A percentile compares a stretch with the other conserved stretches of the same genome.
Evolutionary conservation across 108 stramenopile species (phyloP).

Genomic region (Chaetoceros tenuissimus): DNA sequence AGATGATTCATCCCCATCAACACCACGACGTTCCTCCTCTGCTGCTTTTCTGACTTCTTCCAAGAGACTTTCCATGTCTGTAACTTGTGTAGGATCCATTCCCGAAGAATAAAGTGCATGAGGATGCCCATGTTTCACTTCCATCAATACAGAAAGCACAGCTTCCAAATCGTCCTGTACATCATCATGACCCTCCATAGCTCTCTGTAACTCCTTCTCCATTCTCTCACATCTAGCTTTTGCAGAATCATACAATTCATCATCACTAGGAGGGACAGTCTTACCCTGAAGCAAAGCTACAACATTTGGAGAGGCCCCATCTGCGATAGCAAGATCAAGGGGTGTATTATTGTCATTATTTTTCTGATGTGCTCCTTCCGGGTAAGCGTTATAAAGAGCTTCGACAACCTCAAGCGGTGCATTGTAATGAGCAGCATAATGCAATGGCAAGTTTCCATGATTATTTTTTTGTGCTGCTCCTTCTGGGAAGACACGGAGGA

Average conservation of each 20-base stretch:
- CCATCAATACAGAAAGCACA: constrained; percentile 60
- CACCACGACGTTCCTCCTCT: constrained; percentile 43
- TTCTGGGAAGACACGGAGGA: constrained; percentile 73
- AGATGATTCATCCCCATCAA: constrained; percentile 18
- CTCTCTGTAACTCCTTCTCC: constrained; percentile 68
- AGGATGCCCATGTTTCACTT: constrained; percentile 63
- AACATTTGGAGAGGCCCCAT: constrained; percentile 72
- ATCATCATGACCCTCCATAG: constrained; percentile 44
- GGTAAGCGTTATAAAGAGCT: constrained; percentile 73
- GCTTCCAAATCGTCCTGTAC: constrained; percentile 67
- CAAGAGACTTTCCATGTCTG: constrained; percentile 58
- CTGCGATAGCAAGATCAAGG: constrained; percentile 77
- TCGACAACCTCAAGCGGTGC: constrained; percentile 80
- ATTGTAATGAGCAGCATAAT: constrained; percentile 83
- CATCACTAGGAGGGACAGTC: constrained; percentile 67
- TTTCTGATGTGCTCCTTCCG: constrained; percentile 72
- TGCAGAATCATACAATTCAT: constrained; percentile 61
- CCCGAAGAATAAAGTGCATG: constrained; percentile 79
- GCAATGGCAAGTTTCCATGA: constrained; percentile 76
- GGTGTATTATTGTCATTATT: constrained; percentile 86
- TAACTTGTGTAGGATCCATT: constrained; percentile 54
- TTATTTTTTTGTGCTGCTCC: constrained; percentile 84
- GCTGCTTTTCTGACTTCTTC: constrained; percentile 69
- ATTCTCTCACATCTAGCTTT: constrained; percentile 62
- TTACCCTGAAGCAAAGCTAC: constrained; percentile 78